A percentile compares a stretch with the other conserved stretches of the same genome.
phyloP scores from a whole-genome alignment of 176 grass and related monocot species.

The Aegilops tauschii region DNA sequence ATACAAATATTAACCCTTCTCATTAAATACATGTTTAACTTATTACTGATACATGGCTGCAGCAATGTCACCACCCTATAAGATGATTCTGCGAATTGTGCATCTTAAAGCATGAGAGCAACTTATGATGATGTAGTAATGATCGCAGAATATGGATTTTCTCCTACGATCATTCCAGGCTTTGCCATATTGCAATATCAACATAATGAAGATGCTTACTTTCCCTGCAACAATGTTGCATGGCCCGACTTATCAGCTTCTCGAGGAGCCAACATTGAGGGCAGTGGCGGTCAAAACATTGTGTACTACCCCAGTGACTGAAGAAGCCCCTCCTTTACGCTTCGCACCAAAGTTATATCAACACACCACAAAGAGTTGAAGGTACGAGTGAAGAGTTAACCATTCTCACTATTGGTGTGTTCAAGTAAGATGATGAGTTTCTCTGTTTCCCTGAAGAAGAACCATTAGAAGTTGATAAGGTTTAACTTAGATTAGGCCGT shows the following conservation, averaged over 20 bases:
- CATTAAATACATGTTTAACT: no score
- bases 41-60: no score
- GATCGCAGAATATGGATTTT: no score
- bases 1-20: no score
- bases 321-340: neutral
- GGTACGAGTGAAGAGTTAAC: rapidly evolving
- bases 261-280: neutral
- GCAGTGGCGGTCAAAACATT: neutral
- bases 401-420: neutral
- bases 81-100: no score
- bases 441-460: neutral
- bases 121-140: no score
- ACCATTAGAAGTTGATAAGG: neutral
- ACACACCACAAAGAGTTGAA: neutral
- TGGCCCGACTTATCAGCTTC: neutral
- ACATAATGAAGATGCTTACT: neutral
- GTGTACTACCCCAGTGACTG: neutral
- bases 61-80: no score
- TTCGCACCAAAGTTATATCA: neutral
- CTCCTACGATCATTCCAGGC: no score
- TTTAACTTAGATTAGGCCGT: neutral
- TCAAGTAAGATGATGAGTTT: neutral
- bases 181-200: neutral
- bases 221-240: neutral
- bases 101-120: no score